phyloP scores from a whole-genome alignment of 2,329 filamentous ascomycete species.

The Talaromyces sp. region DNA sequence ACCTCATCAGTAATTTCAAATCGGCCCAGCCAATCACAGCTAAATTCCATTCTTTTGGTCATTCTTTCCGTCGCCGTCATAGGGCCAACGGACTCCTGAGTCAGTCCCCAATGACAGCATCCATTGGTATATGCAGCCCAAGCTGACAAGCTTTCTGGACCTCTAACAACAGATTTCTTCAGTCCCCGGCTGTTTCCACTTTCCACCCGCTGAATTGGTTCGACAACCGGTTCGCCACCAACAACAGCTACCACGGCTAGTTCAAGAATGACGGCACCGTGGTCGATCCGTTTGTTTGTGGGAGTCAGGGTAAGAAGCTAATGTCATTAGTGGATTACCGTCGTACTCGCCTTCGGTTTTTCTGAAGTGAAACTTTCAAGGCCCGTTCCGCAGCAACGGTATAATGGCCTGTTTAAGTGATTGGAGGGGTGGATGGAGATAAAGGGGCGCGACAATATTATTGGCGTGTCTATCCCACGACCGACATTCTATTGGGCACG shows the following conservation, averaged over 20 bases:
- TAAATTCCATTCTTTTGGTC: not conserved
- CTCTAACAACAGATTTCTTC: not conserved
- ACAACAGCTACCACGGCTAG: not conserved
- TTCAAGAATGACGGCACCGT: not conserved
- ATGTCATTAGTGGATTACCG: not conserved
- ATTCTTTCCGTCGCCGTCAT: not conserved
- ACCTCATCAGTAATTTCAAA: not conserved
- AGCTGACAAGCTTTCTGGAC: not conserved
- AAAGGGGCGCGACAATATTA: not conserved
- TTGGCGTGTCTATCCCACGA: not conserved
- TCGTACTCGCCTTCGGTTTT: not conserved
- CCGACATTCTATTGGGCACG: not conserved
- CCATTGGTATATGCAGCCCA: not conserved
- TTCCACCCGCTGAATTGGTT: not conserved
- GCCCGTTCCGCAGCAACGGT: constrained; percentile 10
- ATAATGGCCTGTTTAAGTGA: not conserved
- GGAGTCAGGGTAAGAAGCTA: not conserved
- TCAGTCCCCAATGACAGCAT: not conserved
- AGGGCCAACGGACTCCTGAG: not conserved
- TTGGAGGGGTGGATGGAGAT: not conserved
- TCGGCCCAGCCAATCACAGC: not conserved
- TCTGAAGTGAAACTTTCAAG: not conserved
- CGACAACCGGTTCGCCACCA: not conserved
- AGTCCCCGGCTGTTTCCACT: not conserved
- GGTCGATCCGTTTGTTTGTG: not conserved